A percentile compares a stretch with the other conserved stretches of the same genome.
These are phyloP conservation scores for Thermomyces lanuginosus DNA, from an alignment of 2,329 filamentous ascomycete genomes.

Conservation along the genomic window DNA sequence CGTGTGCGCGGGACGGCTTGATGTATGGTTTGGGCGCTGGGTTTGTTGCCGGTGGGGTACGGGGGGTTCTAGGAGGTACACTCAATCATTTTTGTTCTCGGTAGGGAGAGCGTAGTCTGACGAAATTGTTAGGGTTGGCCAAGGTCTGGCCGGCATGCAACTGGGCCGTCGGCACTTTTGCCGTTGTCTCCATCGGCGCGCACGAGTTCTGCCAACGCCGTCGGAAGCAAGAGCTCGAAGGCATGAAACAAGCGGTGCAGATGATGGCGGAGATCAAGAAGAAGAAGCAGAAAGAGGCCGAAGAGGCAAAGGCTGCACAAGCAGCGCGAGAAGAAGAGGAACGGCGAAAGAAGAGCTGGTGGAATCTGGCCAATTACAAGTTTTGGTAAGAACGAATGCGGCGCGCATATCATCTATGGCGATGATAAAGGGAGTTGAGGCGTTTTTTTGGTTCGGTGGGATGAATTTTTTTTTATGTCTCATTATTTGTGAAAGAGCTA, in stretches of 20 bases:
- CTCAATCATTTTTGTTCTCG: constrained; percentile 6
- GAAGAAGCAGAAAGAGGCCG: constrained; percentile 41
- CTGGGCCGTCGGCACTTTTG: constrained; percentile 69
- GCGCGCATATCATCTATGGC: too few species aligned
- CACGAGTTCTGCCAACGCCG: constrained; percentile 75
- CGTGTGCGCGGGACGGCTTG: constrained; percentile 70
- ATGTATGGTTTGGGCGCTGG: constrained; percentile 70
- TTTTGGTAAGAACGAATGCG: too few species aligned
- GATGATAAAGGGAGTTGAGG: constrained; percentile 4
- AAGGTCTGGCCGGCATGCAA: constrained; percentile 55
- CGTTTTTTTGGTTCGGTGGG: constrained; percentile 7
- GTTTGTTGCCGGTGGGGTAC: constrained; percentile 56
- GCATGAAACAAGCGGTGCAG: constrained; percentile 74
- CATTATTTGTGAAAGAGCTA: constrained; percentile 8
- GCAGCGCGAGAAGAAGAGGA: constrained; percentile 24
- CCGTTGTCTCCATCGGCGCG: constrained; percentile 49
- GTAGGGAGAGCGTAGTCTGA: background rate
- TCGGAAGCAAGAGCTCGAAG: constrained; percentile 56
- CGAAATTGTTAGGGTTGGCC: constrained; percentile 26
- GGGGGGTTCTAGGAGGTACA: constrained; percentile 60
- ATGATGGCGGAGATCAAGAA: constrained; percentile 58
- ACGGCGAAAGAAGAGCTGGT: constrained; percentile 27
- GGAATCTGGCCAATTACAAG: constrained; percentile 29
- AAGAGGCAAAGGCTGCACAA: constrained; percentile 21
- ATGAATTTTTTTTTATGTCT: constrained; percentile 2